These are phyloP conservation scores for Rhododendron griersonianum DNA, from an alignment of 148 eudicot genomes.

Conservation along the genomic window DNA sequence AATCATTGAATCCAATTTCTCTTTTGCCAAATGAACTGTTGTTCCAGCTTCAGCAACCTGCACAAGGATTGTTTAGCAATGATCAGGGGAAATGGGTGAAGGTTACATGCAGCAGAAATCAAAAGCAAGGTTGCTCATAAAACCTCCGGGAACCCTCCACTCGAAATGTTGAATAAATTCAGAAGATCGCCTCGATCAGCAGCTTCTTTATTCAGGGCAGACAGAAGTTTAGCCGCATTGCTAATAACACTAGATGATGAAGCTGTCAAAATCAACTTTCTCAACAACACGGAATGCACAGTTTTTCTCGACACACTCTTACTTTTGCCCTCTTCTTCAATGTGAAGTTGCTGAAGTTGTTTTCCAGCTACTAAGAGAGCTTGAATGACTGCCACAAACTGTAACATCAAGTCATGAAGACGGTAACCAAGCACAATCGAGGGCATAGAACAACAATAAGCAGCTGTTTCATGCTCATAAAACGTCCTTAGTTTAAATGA, in stretches of 20 bases:
- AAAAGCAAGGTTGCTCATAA: not conserved
- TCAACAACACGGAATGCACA: constrained; percentile 58
- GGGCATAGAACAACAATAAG: constrained; percentile 1
- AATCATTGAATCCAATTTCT: constrained; percentile 62
- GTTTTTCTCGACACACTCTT: constrained; percentile 10
- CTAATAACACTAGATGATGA: constrained; percentile 60
- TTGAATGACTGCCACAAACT: constrained; percentile 84
- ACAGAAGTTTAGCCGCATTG: constrained; percentile 60
- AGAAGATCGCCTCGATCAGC: constrained; percentile 64
- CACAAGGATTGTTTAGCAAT: constrained; percentile 7
- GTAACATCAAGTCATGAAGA: constrained; percentile 21
- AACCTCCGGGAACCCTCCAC: constrained; percentile 75
- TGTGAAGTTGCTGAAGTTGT: constrained; percentile 61
- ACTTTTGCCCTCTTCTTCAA: constrained; percentile 29
- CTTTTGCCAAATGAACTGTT: constrained; percentile 54
- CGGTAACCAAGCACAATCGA: not conserved
- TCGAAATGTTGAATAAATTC: constrained; percentile 51
- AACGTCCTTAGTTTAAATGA: not conserved
- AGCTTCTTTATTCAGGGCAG: constrained; percentile 77
- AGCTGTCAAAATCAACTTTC: constrained; percentile 63
- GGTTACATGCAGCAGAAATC: not conserved
- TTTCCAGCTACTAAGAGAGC: constrained; percentile 72
- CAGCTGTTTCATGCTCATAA: not conserved
- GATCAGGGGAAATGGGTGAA: not conserved
- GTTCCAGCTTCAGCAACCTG: constrained; percentile 60